A percentile compares a stretch with the other conserved stretches of the same genome.
Conservation (phyloP, 768 basidiomycete species). For the Amanita rubescens region DNA sequence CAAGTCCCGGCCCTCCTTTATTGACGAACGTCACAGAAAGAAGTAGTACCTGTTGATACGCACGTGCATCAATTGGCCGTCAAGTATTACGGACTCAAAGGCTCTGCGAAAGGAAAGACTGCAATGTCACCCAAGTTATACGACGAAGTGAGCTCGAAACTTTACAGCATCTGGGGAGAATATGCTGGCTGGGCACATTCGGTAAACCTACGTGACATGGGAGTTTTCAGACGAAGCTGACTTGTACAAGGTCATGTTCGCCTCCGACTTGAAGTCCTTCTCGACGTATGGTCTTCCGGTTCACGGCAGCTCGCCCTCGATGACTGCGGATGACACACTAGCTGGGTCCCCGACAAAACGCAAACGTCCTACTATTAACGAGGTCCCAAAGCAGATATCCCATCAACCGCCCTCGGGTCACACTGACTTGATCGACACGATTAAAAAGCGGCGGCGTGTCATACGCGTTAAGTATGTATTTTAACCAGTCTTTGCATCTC, state of each 20-base stretch:
- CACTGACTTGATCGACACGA: not conserved
- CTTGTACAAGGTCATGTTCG: constrained; percentile 54
- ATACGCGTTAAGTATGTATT: not conserved
- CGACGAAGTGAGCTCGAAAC: constrained; percentile 55
- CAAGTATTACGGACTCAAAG: constrained; percentile 67
- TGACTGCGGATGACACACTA: not conserved
- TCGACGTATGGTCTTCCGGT: constrained; percentile 39
- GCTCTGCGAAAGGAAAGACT: constrained; percentile 35
- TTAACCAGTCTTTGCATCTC: too few relatives aligned
- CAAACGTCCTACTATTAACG: not conserved
- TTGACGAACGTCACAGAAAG: constrained; percentile 39
- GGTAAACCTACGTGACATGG: constrained; percentile 30
- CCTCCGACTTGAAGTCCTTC: constrained; percentile 66
- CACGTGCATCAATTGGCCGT: constrained; percentile 88
- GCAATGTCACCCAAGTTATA: constrained; percentile 75
- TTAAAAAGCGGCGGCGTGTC: constrained; percentile 7
- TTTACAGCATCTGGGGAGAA: constrained; percentile 67
- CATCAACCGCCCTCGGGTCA: not conserved
- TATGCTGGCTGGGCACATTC: constrained; percentile 91
- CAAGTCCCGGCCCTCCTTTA: not conserved
- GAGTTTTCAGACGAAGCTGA: not conserved
- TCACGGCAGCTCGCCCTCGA: not conserved
- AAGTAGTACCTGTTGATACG: constrained; percentile 92
- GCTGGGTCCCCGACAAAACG: not conserved
- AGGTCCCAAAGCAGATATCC: not conserved